These are phyloP conservation scores for Lasiosphaeria miniovina DNA, from an alignment of 495 filamentous ascomycete species.

Conservation along the genomic window DNA sequence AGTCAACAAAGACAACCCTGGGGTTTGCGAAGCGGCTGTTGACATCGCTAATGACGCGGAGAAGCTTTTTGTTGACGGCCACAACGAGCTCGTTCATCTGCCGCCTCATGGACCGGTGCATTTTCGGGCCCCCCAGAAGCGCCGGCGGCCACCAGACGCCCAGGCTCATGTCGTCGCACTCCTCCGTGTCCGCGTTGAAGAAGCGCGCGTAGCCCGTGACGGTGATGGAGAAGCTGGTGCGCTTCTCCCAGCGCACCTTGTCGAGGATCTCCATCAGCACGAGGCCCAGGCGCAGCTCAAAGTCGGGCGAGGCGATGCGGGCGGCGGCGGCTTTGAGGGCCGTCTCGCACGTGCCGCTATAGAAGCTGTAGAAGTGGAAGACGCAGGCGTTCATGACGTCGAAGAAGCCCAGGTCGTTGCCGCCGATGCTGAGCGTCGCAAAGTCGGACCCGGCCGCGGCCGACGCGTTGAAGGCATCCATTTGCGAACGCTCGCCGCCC, in stretches of 20 bases:
- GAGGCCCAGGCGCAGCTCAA: constrained; percentile 25
- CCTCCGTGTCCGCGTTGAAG: constrained; percentile 44
- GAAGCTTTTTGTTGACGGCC: constrained; percentile 36
- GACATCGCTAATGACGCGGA: constrained; percentile 23
- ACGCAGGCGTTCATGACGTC: constrained; percentile 47
- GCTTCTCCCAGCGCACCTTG: constrained; percentile 36
- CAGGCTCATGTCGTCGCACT: constrained; percentile 39
- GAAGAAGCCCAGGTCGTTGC: constrained; percentile 52
- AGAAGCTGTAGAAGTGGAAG: constrained; percentile 46
- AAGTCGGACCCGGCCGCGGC: constrained; percentile 26
- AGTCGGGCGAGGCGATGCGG: constrained; percentile 26
- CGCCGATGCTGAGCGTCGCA: constrained; percentile 44
- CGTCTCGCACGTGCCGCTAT: constrained; percentile 39
- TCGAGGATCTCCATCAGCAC: constrained; percentile 41
- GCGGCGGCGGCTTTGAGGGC: constrained; percentile 30
- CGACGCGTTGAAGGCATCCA: constrained; percentile 33
- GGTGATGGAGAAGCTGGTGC: constrained; percentile 36
- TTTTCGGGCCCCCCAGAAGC: constrained; percentile 19
- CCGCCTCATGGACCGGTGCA: constrained; percentile 31
- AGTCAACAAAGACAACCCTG: constrained; percentile 44
- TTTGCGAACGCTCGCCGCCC: constrained; percentile 28
- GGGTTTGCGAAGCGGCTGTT: constrained; percentile 29
- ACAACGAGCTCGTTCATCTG: constrained; percentile 40
- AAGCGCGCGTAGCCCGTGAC: constrained; percentile 49
- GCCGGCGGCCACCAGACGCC: constrained; percentile 39